Evolutionary conservation across 331 rosid genomes (phyloP), one percentile per base, ranked within the genome.

Genomic region (Dryas integrifolia): DNA sequence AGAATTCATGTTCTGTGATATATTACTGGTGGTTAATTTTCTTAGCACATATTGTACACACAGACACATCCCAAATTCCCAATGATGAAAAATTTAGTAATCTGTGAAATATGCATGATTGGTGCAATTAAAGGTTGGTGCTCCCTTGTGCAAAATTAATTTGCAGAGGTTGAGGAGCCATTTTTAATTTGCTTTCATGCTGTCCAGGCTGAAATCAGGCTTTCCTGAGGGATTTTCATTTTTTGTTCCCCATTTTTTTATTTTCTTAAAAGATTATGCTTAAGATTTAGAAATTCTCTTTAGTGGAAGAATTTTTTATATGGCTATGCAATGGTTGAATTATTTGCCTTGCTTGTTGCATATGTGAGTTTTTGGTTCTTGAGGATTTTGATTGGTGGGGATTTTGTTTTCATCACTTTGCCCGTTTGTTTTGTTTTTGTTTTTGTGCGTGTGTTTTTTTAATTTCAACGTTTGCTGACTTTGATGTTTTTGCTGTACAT

Each of bases 71-170:
- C 35, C 9, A 2, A 58, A 39, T 21, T 79, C 76, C 81, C 86
- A n/a, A 38, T 82, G 83, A 82, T 56, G 86, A 72, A 43, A 38
- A 62, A 6, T 82, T 82, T 82, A 82, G 81, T 82, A 76, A 82
- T 82, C 79, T 12, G 73, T 79, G 69, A 60, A 21, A 12, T n/a
- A 53, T 51, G 67, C 74, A 51, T 43, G 77, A 12, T 21, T 21
- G 24, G 24, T 21, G 24, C 24, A 52, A 13, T 59, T 58, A 8
- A 1, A 18, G 38, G n/a, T 46, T 40, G 86, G 86, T 30, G 83
- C 83, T 82, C 83, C 81, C 79, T 75, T 66, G n/a, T 59, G 26
- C 30, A 6, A 53, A 53, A 1, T 53, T 7, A 15, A 18, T 46
- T 30, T 66, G 79, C 50, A 49, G 82, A 70, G 85, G 85, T 78